A percentile compares a stretch with the other conserved stretches of the same genome.
Conservation (phyloP, 1,284 basidiomycete species). For the Trametes sp. region DNA sequence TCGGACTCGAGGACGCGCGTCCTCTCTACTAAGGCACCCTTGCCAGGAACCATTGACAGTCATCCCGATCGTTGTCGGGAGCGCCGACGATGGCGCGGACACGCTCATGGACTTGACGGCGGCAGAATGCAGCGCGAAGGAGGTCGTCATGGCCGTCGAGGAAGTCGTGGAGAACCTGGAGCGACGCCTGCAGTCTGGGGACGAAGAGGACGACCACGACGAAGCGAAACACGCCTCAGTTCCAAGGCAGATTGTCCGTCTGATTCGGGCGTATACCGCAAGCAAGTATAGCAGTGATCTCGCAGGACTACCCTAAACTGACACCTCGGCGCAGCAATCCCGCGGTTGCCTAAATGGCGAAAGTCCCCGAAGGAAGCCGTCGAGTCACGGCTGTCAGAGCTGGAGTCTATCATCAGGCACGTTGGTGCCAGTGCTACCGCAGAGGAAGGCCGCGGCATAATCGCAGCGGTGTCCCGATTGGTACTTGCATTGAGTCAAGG, state of each 20-base stretch:
- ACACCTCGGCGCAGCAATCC: slow-evolving; percentile 50
- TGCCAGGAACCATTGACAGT: slow-evolving; percentile 62
- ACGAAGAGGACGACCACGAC: slow-evolving; percentile 41
- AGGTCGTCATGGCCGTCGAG: slow-evolving; percentile 66
- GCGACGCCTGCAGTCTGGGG: slow-evolving; percentile 35
- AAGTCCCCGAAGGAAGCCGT: slow-evolving; percentile 39
- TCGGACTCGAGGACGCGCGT: neutral
- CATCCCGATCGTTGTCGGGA: slow-evolving; percentile 54
- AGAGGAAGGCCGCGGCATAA: slow-evolving; percentile 48
- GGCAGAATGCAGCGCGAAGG: slow-evolving; percentile 59
- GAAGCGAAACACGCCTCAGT: slow-evolving; percentile 31
- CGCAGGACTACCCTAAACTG: neutral
- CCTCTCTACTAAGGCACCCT: neutral
- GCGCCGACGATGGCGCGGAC: slow-evolving; percentile 45
- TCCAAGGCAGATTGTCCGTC: slow-evolving; percentile 44
- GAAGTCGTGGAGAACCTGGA: slow-evolving; percentile 62
- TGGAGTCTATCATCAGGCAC: slow-evolving; percentile 45
- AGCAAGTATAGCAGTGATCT: slow-evolving; percentile 40
- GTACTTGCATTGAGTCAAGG: slow-evolving; percentile 37
- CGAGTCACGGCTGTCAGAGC: slow-evolving; percentile 50
- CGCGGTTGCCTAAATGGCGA: slow-evolving; percentile 46
- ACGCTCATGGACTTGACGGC: slow-evolving; percentile 55
- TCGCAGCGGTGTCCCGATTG: slow-evolving; percentile 44
- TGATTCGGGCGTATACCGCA: slow-evolving; percentile 49
- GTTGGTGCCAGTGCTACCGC: slow-evolving; percentile 37